A percentile compares a stretch with the other conserved stretches of the same genome.
phyloP scores from a whole-genome alignment of 2,329 filamentous ascomycete species.

The Aureobasidium leucospermi region DNA sequence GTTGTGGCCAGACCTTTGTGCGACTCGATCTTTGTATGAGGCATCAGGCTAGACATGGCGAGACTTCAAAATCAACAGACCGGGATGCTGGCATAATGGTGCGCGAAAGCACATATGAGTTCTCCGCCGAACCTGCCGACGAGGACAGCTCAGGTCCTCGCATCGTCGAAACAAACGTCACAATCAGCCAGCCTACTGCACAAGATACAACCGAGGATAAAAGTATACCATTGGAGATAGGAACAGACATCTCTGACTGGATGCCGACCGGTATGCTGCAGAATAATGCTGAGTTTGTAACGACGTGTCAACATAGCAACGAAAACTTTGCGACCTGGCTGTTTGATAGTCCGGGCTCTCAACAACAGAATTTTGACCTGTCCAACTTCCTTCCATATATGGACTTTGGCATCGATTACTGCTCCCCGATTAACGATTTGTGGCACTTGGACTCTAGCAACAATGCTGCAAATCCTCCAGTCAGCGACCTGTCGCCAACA shows the following conservation, averaged over 20 bases:
- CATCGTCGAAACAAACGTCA: background rate
- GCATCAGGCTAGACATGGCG: slow-evolving; percentile 36
- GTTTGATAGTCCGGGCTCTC: slow-evolving; percentile 22
- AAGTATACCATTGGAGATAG: background rate
- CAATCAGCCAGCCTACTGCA: background rate
- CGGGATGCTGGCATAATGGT: background rate
- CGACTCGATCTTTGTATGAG: slow-evolving; percentile 79
- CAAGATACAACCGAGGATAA: background rate
- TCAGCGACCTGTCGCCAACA: too few relatives aligned
- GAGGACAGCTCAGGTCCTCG: background rate
- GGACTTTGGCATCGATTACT: slow-evolving; percentile 21
- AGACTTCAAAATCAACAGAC: slow-evolving; percentile 47
- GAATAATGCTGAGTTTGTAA: background rate
- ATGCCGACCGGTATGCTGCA: background rate
- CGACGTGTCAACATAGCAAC: background rate
- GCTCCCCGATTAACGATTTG: slow-evolving; percentile 1
- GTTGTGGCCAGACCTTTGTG: slow-evolving; percentile 86
- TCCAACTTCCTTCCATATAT: slow-evolving; percentile 20
- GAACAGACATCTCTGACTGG: background rate
- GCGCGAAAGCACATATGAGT: background rate
- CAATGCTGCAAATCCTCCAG: background rate
- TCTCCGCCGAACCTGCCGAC: background rate
- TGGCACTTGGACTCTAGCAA: background rate
- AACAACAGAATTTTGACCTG: slow-evolving; percentile 21
- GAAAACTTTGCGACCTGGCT: slow-evolving; percentile 24